Evolutionary conservation across 306 rosid genomes (phyloP).

Genomic region (Castanea sativa): DNA sequence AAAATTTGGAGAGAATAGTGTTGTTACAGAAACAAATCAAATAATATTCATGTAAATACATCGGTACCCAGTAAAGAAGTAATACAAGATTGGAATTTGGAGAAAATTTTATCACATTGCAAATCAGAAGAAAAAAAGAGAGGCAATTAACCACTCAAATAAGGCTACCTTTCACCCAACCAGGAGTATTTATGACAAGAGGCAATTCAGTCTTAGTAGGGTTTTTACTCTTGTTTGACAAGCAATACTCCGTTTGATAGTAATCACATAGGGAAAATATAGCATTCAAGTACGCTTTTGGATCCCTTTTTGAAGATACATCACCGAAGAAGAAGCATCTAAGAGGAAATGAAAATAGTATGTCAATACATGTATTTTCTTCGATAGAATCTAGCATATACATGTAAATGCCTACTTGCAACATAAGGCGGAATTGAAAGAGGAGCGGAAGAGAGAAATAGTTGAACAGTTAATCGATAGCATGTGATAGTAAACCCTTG

Average conservation of each 20-base stretch:
- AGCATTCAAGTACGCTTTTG: slow-evolving; percentile 51
- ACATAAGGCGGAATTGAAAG: background rate
- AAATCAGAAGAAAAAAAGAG: background rate
- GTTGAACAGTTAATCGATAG: background rate
- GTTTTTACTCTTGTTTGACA: slow-evolving; percentile 28
- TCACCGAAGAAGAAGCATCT: slow-evolving; percentile 94
- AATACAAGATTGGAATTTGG: background rate
- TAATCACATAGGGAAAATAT: slow-evolving; percentile 52
- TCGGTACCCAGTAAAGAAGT: slow-evolving; percentile 8
- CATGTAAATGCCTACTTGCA: background rate
- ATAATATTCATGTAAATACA: slow-evolving; percentile 15
- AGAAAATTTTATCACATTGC: slow-evolving; percentile 6
- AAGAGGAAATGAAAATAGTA: slow-evolving; percentile 19
- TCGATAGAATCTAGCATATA: background rate
- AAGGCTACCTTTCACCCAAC: slow-evolving; percentile 90
- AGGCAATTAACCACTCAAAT: background rate
- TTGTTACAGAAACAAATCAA: slow-evolving; percentile 6
- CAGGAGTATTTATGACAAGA: slow-evolving; percentile 85
- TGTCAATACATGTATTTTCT: background rate
- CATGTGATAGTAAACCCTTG: background rate
- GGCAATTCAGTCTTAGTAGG: slow-evolving; percentile 53
- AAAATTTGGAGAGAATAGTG: slow-evolving; percentile 13
- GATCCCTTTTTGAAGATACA: slow-evolving; percentile 70
- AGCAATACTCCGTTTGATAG: slow-evolving; percentile 48
- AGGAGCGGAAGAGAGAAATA: background rate